phyloP scores from a whole-genome alignment of 2,329 filamentous ascomycete genomes.

The Berkeleyomyces basicola region DNA sequence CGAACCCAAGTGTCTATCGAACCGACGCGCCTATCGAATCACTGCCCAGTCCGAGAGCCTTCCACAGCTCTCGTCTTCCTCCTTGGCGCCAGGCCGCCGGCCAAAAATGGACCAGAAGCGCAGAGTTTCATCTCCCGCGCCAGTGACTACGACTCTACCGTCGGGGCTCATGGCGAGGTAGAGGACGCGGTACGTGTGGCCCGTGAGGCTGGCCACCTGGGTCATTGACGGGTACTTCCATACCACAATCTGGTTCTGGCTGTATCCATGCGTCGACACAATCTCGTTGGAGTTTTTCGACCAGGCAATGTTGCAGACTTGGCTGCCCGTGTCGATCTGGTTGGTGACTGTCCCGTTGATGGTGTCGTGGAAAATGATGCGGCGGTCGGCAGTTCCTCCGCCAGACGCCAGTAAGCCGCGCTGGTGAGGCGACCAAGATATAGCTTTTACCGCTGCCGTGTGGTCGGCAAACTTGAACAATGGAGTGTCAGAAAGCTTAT shows the following conservation, averaged over 20 bases:
- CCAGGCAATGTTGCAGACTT: constrained; percentile 98
- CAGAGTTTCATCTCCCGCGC: constrained; percentile 88
- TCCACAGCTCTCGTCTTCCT: constrained; percentile 45
- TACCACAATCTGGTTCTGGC: constrained; percentile 95
- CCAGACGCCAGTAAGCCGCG: constrained; percentile 87
- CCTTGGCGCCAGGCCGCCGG: constrained; percentile 54
- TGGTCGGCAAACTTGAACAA: constrained; percentile 91
- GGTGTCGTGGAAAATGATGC: constrained; percentile 98
- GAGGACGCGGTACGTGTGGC: constrained; percentile 89
- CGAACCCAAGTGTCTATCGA: too few relatives aligned
- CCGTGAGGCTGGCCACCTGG: constrained; percentile 85
- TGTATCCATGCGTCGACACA: constrained; percentile 91
- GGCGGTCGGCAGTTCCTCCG: constrained; percentile 84
- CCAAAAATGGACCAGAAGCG: constrained; percentile 96
- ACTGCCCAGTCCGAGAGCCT: constrained; percentile 65
- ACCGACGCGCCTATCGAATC: constrained; percentile 40
- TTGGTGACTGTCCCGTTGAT: constrained; percentile 63
- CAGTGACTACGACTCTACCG: constrained; percentile 83
- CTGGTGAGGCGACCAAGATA: constrained; percentile 95
- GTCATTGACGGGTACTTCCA: constrained; percentile 99
- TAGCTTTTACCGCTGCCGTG: constrained; percentile 90
- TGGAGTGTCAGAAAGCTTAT: constrained; percentile 82
- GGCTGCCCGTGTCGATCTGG: constrained; percentile 89
- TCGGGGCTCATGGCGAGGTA: constrained; percentile 97
- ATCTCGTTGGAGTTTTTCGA: constrained; percentile 96